Percentiles rank a stretch among this genome's conserved stretches.
These are phyloP conservation scores for Nyctanthes arbortristis DNA, from an alignment of 257 asterid species.

Conservation along the genomic window DNA sequence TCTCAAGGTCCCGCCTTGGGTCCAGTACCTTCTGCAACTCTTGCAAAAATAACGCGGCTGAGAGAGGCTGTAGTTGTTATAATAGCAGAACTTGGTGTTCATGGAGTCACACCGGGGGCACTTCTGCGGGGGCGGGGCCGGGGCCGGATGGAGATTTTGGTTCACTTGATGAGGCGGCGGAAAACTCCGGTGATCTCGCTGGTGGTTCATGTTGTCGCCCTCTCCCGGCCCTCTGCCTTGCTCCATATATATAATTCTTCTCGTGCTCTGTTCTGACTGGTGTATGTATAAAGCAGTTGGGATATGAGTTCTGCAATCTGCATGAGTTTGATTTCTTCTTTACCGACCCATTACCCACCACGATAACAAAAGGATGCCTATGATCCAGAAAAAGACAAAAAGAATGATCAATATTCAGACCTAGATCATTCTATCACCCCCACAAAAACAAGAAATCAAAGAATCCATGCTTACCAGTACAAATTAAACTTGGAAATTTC, in stretches of 20 bases:
- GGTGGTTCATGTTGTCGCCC: conserved; percentile 21
- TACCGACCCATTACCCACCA: background rate
- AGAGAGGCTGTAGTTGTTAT: conserved; percentile 34
- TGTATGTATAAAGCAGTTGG: no score
- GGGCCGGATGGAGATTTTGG: conserved; percentile 13
- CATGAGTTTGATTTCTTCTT: background rate
- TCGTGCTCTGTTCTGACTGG: no score
- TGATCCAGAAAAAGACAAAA: background rate
- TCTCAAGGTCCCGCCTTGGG: conserved; percentile 43
- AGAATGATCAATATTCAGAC: background rate
- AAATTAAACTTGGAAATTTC: no score
- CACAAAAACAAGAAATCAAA: background rate
- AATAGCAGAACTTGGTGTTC: conserved; percentile 41
- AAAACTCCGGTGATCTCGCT: conserved; percentile 23
- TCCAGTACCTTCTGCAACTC: conserved; percentile 42
- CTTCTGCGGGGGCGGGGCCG: conserved; percentile 17
- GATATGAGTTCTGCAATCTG: background rate
- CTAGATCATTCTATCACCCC: background rate
- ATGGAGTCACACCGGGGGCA: conserved; percentile 41
- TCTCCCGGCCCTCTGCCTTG: conserved; percentile 24
- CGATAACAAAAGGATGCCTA: background rate
- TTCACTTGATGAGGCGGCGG: conserved; percentile 18
- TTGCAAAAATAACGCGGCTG: conserved; percentile 43
- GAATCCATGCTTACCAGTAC: background rate
- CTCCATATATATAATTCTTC: conserved; percentile 27